Base-by-base conservation (phyloP, 1,284 basidiomycete species). In the Abortiporus biennis region DNA sequence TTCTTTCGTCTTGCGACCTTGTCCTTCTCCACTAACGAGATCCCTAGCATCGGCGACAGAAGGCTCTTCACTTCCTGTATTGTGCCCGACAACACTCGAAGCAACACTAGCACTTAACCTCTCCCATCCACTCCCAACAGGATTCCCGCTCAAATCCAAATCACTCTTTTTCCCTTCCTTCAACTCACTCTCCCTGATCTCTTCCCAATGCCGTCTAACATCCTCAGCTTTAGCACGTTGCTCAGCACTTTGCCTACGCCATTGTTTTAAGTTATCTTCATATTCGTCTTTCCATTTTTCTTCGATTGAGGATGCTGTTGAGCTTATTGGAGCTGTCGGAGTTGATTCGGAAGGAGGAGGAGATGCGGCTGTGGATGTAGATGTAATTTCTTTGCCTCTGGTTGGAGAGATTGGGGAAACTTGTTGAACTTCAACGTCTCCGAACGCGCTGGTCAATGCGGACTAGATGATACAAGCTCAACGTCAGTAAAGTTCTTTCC, bases 201-300 rank as follows among this genome's bases (percentile, higher is more conserved):
- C 69, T 56, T 88, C 87, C 78, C 87, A 86, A 45, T 72, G 67
- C 34, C 74, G 71, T n/a, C 87, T 78, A 55, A 82, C 79, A 45
- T 69, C 72, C 62, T 85, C 81, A 6, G 87, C 85, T 58, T 84
- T 88, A 52, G 75, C 68, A 39, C 89, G 80, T 33, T 82, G 82
- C 47, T 79, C 75, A 24, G 85, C 79, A 21, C 81, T 84, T 54
- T 85, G 76, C 20, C 76, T 76, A 30, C 80, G 78, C 90, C 90
- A 93, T 50, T 69, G 63, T 29, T 71, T 67, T 6, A 88, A 66
- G 43, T 88, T 82, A 1, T 74, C 62, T 40, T 92, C 83, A 59
- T 87, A 85, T 49, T 80, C 73, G 5, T 69, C 58, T 50, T 76
- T 75, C 80, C 80, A 83, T 16, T 57, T 52, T 6, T 68, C 67